Conservation (phyloP, 1,284 basidiomycete species). For the Inonotus obliquus region DNA sequence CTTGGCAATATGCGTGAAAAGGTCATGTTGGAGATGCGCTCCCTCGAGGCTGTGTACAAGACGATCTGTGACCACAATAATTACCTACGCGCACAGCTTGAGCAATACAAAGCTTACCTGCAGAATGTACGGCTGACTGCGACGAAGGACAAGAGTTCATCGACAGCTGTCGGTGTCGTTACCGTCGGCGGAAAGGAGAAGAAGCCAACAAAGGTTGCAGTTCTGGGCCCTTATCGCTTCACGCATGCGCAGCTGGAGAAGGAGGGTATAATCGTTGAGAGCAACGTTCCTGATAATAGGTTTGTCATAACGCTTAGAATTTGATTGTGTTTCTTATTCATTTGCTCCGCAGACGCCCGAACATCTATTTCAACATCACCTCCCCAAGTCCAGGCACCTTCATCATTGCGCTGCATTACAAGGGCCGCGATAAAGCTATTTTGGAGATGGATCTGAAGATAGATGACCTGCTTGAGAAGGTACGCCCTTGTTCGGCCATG, state of each 20-base stretch:
- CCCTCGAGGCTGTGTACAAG: constrained; percentile 95
- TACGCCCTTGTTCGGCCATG: constrained; percentile 30
- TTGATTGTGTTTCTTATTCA: not conserved
- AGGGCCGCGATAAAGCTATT: constrained; percentile 98
- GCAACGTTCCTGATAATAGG: constrained; percentile 97
- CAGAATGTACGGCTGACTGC: constrained; percentile 94
- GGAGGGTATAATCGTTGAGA: constrained; percentile 98
- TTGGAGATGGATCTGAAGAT: constrained; percentile 99
- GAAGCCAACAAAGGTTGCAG: constrained; percentile 81
- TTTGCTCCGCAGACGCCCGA: constrained; percentile 67
- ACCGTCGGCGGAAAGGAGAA: constrained; percentile 97
- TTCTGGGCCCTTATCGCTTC: constrained; percentile 93
- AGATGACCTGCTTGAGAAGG: constrained; percentile 96
- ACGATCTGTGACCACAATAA: constrained; percentile 99
- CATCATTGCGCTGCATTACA: constrained; percentile 98
- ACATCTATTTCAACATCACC: constrained; percentile 98
- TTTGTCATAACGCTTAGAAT: constrained; percentile 34
- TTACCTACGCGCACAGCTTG: constrained; percentile 92
- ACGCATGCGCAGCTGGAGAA: constrained; percentile 98
- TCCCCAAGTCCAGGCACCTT: constrained; percentile 98
- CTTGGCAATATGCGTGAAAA: constrained; percentile 96
- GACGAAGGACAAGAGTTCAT: constrained; percentile 78
- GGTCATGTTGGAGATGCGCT: constrained; percentile 88
- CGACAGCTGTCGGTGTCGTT: constrained; percentile 90
- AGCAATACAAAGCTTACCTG: constrained; percentile 99